Evolutionary conservation across 495 filamentous ascomycete genomes (phyloP).

Genomic region (Talaromyces liani): DNA sequence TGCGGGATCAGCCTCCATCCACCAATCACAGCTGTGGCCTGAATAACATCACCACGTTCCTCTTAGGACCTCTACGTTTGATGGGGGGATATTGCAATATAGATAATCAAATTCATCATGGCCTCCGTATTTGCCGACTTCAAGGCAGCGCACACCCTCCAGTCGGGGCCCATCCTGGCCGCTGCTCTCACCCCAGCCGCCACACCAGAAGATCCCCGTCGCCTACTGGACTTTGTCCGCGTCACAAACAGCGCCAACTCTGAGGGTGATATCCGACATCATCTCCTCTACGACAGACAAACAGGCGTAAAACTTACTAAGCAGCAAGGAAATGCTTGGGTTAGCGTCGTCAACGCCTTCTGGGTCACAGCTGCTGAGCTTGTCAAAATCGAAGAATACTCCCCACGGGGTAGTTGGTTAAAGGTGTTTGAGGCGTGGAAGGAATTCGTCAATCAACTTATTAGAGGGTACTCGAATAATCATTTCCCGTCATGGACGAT

Average conservation of each 20-base stretch:
- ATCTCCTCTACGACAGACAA: slow-evolving; percentile 48
- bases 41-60: background rate
- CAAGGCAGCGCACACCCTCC: slow-evolving; percentile 41
- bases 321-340: slow-evolving; percentile 65
- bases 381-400: slow-evolving; percentile 42
- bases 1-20: slow-evolving; percentile 2
- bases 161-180: slow-evolving; percentile 60
- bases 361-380: slow-evolving; percentile 74
- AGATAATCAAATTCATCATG: slow-evolving; percentile 36
- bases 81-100: background rate
- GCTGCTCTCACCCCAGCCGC: slow-evolving; percentile 61
- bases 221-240: slow-evolving; percentile 53
- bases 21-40: slow-evolving; percentile 5
- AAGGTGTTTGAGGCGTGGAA: slow-evolving; percentile 82
- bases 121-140: slow-evolving; percentile 56
- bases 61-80: background rate
- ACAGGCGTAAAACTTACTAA: slow-evolving; percentile 43
- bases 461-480: slow-evolving; percentile 63
- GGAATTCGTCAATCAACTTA: slow-evolving; percentile 59
- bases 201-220: slow-evolving; percentile 45
- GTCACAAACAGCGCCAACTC: slow-evolving; percentile 53
- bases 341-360: slow-evolving; percentile 72
- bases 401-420: slow-evolving; percentile 52
- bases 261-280: slow-evolving; percentile 52
- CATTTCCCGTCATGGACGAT: slow-evolving; percentile 80